phyloP scores from a whole-genome alignment of 495 filamentous ascomycete genomes.

The Corynascus novoguineensis region DNA sequence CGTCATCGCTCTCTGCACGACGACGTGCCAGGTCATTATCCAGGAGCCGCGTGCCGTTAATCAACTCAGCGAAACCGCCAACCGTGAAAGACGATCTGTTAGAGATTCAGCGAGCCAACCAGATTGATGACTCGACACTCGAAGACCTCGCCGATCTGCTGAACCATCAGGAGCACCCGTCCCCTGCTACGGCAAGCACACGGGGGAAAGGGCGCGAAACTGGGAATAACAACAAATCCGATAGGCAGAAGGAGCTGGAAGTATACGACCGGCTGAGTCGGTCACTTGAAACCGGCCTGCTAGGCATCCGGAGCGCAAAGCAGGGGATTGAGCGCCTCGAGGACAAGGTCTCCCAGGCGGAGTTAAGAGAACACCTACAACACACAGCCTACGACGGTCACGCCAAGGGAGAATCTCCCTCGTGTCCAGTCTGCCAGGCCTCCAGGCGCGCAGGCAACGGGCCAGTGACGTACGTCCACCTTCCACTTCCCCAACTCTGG shows the following conservation, averaged over 20 bases:
- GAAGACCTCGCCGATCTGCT: slow-evolving; percentile 45
- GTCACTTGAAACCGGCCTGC: slow-evolving; percentile 52
- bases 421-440: slow-evolving; percentile 16
- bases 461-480: slow-evolving; percentile 34
- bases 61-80: slow-evolving; percentile 45
- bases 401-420: neutral
- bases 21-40: slow-evolving; percentile 33
- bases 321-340: slow-evolving; percentile 63
- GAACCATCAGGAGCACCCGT: slow-evolving; percentile 17
- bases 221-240: slow-evolving; percentile 15
- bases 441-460: neutral
- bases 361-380: slow-evolving; percentile 21
- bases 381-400: slow-evolving; percentile 6
- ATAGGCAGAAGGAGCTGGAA: slow-evolving; percentile 47
- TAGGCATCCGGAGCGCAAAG: slow-evolving; percentile 61
- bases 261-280: slow-evolving; percentile 52
- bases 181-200: neutral
- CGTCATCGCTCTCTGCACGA: slow-evolving; percentile 26
- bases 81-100: slow-evolving; percentile 47
- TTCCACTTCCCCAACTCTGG: slow-evolving; percentile 59
- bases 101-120: slow-evolving; percentile 41
- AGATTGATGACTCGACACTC: slow-evolving; percentile 51
- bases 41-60: slow-evolving; percentile 32
- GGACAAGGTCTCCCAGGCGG: slow-evolving; percentile 46
- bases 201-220: slow-evolving; percentile 8